A percentile compares a stretch with the other conserved stretches of the same genome.
These are phyloP conservation scores for Calvatia gigantea DNA, from an alignment of 768 basidiomycete genomes.

Conservation along the genomic window DNA sequence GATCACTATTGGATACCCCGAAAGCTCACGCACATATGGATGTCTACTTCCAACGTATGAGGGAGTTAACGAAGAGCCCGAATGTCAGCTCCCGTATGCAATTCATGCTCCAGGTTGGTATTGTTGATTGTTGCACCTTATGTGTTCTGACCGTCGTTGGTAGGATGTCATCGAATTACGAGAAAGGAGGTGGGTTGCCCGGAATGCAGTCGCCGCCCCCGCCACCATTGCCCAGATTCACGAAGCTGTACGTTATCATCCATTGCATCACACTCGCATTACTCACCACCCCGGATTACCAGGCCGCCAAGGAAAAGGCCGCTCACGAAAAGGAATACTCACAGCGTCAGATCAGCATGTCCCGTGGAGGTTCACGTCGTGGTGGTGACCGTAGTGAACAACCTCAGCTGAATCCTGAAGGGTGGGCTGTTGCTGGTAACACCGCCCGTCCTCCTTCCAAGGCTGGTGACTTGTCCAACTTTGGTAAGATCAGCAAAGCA, in stretches of 20 bases:
- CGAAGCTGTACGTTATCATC: constrained; percentile 57
- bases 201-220: constrained; percentile 73
- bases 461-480: constrained; percentile 82
- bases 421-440: constrained; percentile 76
- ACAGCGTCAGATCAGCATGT: constrained; percentile 71
- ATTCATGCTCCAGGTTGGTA: constrained; percentile 89
- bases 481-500: constrained; percentile 78
- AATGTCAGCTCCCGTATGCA: constrained; percentile 86
- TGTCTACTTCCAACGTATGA: constrained; percentile 91
- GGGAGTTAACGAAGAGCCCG: constrained; percentile 68
- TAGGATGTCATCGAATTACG: constrained; percentile 93
- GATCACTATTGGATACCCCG: constrained; percentile 71
- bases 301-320: constrained; percentile 85
- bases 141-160: background rate
- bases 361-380: constrained; percentile 86
- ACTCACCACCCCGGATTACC: constrained; percentile 9
- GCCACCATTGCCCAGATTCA: constrained; percentile 88
- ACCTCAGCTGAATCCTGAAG: constrained; percentile 67
- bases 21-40: constrained; percentile 87
- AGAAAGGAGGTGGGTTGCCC: constrained; percentile 73
- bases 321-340: constrained; percentile 56
- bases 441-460: constrained; percentile 62
- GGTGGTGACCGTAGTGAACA: constrained; percentile 67
- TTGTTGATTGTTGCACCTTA: background rate
- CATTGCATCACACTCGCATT: constrained; percentile 2